Conservation (phyloP, 495 filamentous ascomycete genomes). For the Pseudotulostoma volvatum region DNA sequence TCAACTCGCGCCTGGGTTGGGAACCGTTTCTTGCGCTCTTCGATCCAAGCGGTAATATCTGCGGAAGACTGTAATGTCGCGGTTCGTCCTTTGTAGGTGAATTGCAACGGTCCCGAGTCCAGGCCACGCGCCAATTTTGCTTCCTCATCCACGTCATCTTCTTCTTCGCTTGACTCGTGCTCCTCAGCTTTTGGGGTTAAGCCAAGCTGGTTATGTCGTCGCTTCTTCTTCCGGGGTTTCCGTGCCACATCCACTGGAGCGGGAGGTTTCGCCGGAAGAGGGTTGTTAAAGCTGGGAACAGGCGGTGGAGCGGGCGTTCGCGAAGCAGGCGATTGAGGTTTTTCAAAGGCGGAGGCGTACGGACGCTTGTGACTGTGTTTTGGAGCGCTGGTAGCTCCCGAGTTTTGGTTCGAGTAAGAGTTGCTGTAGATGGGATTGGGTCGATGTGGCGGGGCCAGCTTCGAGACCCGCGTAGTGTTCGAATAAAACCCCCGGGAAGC, state of each 20-base stretch:
- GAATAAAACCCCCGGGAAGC: constrained; percentile 9
- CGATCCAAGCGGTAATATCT: constrained; percentile 69
- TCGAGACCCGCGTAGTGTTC: constrained; percentile 4
- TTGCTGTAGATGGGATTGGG: neutral
- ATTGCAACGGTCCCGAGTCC: constrained; percentile 19
- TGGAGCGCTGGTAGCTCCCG: constrained; percentile 27
- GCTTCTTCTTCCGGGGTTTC: constrained; percentile 57
- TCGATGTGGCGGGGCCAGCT: neutral
- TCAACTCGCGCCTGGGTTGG: constrained; percentile 52
- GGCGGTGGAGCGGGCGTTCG: constrained; percentile 35
- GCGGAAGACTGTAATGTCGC: constrained; percentile 34
- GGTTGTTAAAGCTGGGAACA: constrained; percentile 45
- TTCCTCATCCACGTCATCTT: constrained; percentile 61
- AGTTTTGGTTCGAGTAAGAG: constrained; percentile 2
- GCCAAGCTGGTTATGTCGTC: constrained; percentile 63
- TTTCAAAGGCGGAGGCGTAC: constrained; percentile 26
- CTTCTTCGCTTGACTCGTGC: constrained; percentile 53
- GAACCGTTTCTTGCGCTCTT: constrained; percentile 59
- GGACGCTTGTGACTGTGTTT: constrained; percentile 24
- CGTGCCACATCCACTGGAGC: constrained; percentile 20
- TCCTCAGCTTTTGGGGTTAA: constrained; percentile 59
- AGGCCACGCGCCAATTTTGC: constrained; percentile 24
- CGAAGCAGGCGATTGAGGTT: constrained; percentile 19
- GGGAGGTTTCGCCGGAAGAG: constrained; percentile 46
- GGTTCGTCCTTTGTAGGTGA: constrained; percentile 27